Evolutionary conservation across 2,329 filamentous ascomycete genomes (phyloP).

Genomic region (Bipolaris victoriae): DNA sequence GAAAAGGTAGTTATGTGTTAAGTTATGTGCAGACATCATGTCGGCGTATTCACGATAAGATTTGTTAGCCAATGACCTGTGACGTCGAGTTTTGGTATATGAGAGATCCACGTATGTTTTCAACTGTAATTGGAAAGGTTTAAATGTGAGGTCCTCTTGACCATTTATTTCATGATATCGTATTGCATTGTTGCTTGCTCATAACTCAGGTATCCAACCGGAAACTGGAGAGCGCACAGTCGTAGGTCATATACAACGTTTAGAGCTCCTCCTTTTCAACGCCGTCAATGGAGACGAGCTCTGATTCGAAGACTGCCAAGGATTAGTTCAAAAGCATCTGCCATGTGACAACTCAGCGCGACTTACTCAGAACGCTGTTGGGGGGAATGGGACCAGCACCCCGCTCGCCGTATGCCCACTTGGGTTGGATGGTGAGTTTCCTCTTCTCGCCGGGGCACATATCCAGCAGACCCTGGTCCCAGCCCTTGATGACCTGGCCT

Average conservation of each 20-base stretch:
- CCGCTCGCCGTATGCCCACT: slow-evolving; percentile 80
- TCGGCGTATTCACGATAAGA: neutral
- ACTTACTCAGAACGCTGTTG: slow-evolving; percentile 75
- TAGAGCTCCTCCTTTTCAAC: slow-evolving; percentile 59
- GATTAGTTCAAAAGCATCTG: slow-evolving; percentile 24
- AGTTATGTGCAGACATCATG: neutral
- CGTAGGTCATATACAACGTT: neutral
- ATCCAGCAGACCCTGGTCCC: slow-evolving; percentile 88
- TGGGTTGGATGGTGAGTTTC: slow-evolving; percentile 87
- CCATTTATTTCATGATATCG: neutral
- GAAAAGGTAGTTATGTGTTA: neutral
- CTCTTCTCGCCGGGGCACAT: slow-evolving; percentile 98
- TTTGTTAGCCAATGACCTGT: neutral
- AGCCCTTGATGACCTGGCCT: slow-evolving; percentile 93
- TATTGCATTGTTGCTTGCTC: neutral
- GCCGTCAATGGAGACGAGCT: slow-evolving; percentile 82
- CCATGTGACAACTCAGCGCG: neutral
- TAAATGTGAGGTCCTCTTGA: neutral
- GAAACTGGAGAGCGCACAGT: neutral
- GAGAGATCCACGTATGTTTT: neutral
- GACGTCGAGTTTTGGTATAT: neutral
- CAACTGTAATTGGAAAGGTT: neutral
- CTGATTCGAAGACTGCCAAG: slow-evolving; percentile 81
- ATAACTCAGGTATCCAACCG: neutral
- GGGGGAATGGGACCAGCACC: slow-evolving; percentile 85